phyloP scores from a whole-genome alignment of 2,329 filamentous ascomycete genomes.

The Colletotrichum spaethianum region DNA sequence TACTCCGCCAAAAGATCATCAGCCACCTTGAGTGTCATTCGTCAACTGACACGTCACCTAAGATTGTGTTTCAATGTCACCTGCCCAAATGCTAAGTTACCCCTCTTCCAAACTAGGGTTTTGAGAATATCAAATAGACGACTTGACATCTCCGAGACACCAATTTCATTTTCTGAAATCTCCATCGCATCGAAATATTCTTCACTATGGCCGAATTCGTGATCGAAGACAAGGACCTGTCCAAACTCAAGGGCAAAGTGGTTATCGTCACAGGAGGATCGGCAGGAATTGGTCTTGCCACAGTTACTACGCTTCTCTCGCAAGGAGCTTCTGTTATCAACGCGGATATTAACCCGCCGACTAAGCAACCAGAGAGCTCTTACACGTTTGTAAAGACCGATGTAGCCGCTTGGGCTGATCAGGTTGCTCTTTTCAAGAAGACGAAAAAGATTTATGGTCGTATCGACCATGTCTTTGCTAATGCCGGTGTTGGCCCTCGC shows the following conservation, averaged over 20 bases:
- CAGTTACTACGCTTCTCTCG: constrained; percentile 64
- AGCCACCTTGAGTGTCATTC: not conserved
- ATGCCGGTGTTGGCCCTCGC: constrained; percentile 67
- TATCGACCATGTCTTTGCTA: constrained; percentile 82
- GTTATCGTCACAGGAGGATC: constrained; percentile 81
- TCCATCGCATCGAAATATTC: not conserved
- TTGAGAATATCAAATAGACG: not conserved
- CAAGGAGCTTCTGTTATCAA: constrained; percentile 69
- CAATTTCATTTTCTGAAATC: no score
- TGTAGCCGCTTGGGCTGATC: constrained; percentile 64
- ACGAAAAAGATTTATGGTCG: constrained; percentile 76
- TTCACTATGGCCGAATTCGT: constrained; percentile 59
- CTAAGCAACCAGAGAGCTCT: constrained; percentile 43
- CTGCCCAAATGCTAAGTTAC: not conserved
- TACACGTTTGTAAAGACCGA: constrained; percentile 62
- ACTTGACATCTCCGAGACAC: not conserved
- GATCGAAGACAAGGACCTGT: constrained; percentile 61
- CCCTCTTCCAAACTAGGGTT: not conserved
- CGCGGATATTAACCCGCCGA: constrained; percentile 64
- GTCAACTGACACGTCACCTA: not conserved
- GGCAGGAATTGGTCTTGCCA: constrained; percentile 79
- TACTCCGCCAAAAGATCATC: not conserved
- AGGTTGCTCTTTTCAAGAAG: constrained; percentile 65
- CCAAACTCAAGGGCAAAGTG: constrained; percentile 70
- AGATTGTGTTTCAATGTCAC: not conserved